Conservation (phyloP, 805 yeast genomes). For the Yarrowia deformans region DNA sequence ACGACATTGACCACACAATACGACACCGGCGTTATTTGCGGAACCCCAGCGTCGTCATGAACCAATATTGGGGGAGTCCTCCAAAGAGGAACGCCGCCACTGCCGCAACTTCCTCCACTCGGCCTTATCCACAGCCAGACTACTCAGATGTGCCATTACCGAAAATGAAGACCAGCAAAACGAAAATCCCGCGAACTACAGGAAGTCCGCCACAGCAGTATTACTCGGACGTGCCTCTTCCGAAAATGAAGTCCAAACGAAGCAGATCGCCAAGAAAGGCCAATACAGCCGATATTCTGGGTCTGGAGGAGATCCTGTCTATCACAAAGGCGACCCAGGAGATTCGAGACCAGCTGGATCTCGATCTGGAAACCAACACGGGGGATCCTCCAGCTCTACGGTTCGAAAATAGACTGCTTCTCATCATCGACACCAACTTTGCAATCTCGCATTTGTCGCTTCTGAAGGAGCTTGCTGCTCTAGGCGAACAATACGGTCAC, state of each 20-base stretch:
- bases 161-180: conserved; percentile 5
- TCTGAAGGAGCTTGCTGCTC: conserved; percentile 58
- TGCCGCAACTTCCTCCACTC: not conserved
- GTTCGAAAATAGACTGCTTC: conserved; percentile 49
- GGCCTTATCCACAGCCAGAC: not conserved
- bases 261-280: conserved; percentile 16
- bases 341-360: not conserved
- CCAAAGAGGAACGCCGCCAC: not conserved
- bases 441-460: conserved; percentile 70
- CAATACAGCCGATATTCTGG: not conserved
- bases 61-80: not conserved
- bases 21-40: conserved; percentile 10
- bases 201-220: not conserved
- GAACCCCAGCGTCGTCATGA: not conserved
- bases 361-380: not conserved
- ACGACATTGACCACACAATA: not conserved
- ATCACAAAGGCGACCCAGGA: conserved; percentile 25
- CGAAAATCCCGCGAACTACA: no score
- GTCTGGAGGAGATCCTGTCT: conserved; percentile 10
- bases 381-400: conserved; percentile 9
- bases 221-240: conserved; percentile 26
- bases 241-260: conserved; percentile 6
- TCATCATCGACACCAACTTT: conserved; percentile 86
- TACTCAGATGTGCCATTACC: conserved; percentile 26
- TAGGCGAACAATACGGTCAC: conserved; percentile 56